A percentile compares a stretch with the other conserved stretches of the same genome.
phyloP scores from a whole-genome alignment of 306 rosid genomes.

The Cucumis hystrix region DNA sequence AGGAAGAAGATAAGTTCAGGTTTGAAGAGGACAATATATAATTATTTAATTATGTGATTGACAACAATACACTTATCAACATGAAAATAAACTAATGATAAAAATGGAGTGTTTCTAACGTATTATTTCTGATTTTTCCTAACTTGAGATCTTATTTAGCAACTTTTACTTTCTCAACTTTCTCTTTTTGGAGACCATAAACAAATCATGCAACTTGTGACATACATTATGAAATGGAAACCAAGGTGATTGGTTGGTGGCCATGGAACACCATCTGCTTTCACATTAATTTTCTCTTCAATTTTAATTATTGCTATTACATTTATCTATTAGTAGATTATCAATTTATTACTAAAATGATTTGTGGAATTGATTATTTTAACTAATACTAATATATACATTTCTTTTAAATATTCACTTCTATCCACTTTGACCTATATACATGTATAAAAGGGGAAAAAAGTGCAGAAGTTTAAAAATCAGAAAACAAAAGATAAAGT shows the following conservation, averaged over 20 bases:
- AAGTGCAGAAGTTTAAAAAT: too few species aligned
- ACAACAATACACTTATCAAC: neutral
- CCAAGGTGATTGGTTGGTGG: neutral
- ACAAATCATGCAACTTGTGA: neutral
- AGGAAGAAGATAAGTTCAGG: neutral
- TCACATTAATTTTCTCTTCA: neutral
- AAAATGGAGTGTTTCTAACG: neutral
- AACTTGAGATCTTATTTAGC: neutral
- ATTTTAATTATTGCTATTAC: neutral
- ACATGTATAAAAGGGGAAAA: too few species aligned
- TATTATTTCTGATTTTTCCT: neutral
- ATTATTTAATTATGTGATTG: neutral
- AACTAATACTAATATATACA: neutral
- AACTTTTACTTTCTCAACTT: neutral
- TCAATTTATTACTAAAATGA: neutral
- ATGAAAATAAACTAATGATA: neutral
- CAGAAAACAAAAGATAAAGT: too few species aligned
- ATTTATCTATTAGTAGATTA: neutral
- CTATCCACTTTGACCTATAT: neutral
- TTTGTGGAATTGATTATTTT: neutral
- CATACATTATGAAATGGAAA: neutral
- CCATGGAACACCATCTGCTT: neutral
- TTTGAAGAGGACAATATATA: neutral
- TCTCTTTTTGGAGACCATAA: neutral
- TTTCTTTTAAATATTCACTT: neutral